Base-by-base conservation (phyloP, 306 rosid species). In the Castanospermum australe region DNA sequence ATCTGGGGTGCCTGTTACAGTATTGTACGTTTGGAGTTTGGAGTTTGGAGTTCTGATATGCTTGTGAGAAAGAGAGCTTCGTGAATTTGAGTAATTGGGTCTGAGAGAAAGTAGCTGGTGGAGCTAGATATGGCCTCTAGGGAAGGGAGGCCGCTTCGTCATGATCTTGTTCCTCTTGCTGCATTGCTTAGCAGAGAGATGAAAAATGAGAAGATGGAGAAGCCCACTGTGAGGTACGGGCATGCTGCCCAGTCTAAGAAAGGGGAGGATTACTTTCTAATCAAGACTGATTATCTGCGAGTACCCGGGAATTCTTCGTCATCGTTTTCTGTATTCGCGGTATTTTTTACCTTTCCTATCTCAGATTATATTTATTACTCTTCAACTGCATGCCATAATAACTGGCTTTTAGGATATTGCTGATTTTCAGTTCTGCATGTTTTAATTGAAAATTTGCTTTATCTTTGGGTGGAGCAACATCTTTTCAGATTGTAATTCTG, bases 181-280 rank as follows among this genome's bases (percentile, higher is more conserved):
- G 94, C 94, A 13, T 84, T 94, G 85, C 89, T 91, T 36, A 89
- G 93, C 84, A 86, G 90, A 77, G 99, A 95, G 87, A 87, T 90
- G 88, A 92, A 85, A 90, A 91, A 63, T 75, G 99, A 92, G 92
- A 95, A 82, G 90, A 87, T 92, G 97, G 98, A 90, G 83, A 95
- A 92, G 79, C 99, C 99, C 3, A 91, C 86, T 57, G 81, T 95
- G 63, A 90, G 91, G 74, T 81, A 77, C 79, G 99, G 98, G 0
- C 88, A 89, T 75, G 98, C 99, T 8, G 97, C 94, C 67, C 97
- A 92, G 79, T 92, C 99, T 74, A 92, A 69, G 84, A 95, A 95
- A 80, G 99, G 99, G 72, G 99, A 92, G 63, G 99, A 95, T 80
- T 95, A 87, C 81, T 95, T 87, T 76, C 85, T 95, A 13, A 54